Evolutionary conservation across 495 filamentous ascomycete species (phyloP), one percentile per base, ranked within the genome.

Genomic region (Penicillium canariense): DNA sequence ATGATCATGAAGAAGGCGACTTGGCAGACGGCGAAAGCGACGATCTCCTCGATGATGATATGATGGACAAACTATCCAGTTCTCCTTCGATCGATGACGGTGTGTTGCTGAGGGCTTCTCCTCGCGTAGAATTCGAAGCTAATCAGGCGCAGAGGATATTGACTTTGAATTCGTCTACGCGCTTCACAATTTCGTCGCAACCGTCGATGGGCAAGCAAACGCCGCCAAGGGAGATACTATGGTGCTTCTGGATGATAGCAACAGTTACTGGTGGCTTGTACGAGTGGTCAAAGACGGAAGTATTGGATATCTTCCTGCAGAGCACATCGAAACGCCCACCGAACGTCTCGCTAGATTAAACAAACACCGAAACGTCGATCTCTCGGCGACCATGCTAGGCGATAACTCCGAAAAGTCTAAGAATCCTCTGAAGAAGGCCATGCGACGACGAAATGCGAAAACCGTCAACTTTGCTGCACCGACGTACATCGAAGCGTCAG

Each of bases 131-230:
- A 32, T 15, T 17, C 23, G 17, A 80, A 20, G 2, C 89, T 92
- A 86, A 91, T 84, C 78, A 76, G 77, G 81, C 67, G 59, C 70
- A 90, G 94, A 99, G 82, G 94, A 97, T 70, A 99, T 99, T 73
- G 92, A 99, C 80, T 97, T 99, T 72, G 93, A 97, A 62, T 96
- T 97, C 73, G 94, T 99, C 51, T 99, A 99, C 72, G 94, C 94
- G 44, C 78, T 99, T 54, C 94, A 97, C 70, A 97, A 91, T 23
- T 99, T 99, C 65, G 89, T 94, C 49, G 94, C 94, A 30, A 97
- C 93, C 1, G 94, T 97, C 47, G 95, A 99, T 72, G 94, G 94
- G 6, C 94, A 99, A 72, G 94, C 94, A 52, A 97, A 97, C 77
- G 94, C 94, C 42, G 90, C 89, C 9, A 99, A 99, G 76, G 94